Conservation (phyloP, 192 early-diverging fungal genomes). For the Coemansia sp. region DNA sequence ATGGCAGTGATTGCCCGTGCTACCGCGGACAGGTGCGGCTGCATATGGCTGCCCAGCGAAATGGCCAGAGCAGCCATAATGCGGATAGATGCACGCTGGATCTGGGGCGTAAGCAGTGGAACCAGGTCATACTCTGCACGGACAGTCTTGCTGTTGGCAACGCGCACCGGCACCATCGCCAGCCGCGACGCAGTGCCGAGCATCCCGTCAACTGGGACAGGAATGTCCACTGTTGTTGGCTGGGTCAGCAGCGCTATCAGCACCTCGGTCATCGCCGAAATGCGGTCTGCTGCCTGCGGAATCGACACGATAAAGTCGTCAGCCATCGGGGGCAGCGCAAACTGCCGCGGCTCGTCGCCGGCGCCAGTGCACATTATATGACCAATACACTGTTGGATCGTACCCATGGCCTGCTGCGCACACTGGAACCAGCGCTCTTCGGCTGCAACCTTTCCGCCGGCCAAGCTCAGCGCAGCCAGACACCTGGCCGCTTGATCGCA, state of each 20-base stretch:
- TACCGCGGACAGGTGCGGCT: conserved; percentile 35
- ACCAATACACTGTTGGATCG: conserved; percentile 42
- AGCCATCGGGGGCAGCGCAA: conserved; percentile 20
- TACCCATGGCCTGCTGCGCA: conserved; percentile 28
- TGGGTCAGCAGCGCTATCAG: conserved; percentile 33
- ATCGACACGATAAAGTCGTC: conserved; percentile 34
- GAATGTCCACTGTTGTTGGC: conserved; percentile 23
- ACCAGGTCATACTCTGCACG: conserved; percentile 40
- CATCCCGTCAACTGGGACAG: conserved; percentile 28
- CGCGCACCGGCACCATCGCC: conserved; percentile 31
- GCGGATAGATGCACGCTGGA: conserved; percentile 41
- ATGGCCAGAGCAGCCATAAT: conserved; percentile 36
- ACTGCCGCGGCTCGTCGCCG: background rate
- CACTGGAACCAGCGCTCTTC: conserved; percentile 51
- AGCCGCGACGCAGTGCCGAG: conserved; percentile 29
- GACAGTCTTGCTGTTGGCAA: conserved; percentile 25
- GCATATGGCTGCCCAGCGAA: conserved; percentile 31
- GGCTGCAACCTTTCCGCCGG: conserved; percentile 34
- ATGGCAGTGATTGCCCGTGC: conserved; percentile 30
- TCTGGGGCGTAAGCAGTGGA: conserved; percentile 35
- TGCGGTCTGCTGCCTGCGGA: conserved; percentile 48
- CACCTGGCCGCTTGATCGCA: conserved; percentile 18
- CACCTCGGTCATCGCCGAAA: conserved; percentile 33
- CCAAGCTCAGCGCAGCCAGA: conserved; percentile 26
- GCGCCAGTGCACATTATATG: conserved; percentile 31